Conservation (phyloP, 1,284 basidiomycete genomes). For the Inonotus hispidus region DNA sequence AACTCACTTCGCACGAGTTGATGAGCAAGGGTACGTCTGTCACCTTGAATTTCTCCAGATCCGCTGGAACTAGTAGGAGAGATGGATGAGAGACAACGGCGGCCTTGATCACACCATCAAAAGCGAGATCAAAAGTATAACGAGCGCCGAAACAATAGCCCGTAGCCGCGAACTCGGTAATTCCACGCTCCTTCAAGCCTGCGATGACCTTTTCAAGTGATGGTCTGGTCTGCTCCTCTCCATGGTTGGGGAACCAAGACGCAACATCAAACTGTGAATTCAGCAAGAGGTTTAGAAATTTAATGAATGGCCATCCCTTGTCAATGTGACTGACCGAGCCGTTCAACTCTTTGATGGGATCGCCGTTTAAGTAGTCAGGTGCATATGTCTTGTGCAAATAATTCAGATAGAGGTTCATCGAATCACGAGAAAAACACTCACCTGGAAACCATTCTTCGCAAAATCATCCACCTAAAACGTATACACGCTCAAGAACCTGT, state of each 20-base stretch:
- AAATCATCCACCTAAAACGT: slow-evolving; percentile 53
- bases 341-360: slow-evolving; percentile 40
- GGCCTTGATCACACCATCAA: slow-evolving; percentile 51
- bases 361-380: slow-evolving; percentile 58
- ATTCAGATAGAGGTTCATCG: background rate
- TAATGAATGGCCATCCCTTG: slow-evolving; percentile 8
- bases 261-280: slow-evolving; percentile 35
- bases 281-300: background rate
- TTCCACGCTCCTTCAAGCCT: slow-evolving; percentile 51
- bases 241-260: slow-evolving; percentile 49
- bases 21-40: slow-evolving; percentile 55
- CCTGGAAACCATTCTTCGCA: slow-evolving; percentile 67
- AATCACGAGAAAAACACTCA: slow-evolving; percentile 21
- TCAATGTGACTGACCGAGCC: slow-evolving; percentile 30
- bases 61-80: slow-evolving; percentile 53
- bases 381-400: slow-evolving; percentile 36
- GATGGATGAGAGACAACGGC: slow-evolving; percentile 65
- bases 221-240: slow-evolving; percentile 41
- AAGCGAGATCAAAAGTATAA: slow-evolving; percentile 62
- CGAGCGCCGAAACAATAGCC: slow-evolving; percentile 72
- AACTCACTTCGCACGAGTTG: slow-evolving; percentile 46
- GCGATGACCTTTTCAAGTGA: slow-evolving; percentile 51
- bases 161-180: slow-evolving; percentile 52
- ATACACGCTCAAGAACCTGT: background rate
- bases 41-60: slow-evolving; percentile 52